Base-by-base conservation (phyloP, 805 yeast species). In the Wickerhamomyces chambardii region DNA sequence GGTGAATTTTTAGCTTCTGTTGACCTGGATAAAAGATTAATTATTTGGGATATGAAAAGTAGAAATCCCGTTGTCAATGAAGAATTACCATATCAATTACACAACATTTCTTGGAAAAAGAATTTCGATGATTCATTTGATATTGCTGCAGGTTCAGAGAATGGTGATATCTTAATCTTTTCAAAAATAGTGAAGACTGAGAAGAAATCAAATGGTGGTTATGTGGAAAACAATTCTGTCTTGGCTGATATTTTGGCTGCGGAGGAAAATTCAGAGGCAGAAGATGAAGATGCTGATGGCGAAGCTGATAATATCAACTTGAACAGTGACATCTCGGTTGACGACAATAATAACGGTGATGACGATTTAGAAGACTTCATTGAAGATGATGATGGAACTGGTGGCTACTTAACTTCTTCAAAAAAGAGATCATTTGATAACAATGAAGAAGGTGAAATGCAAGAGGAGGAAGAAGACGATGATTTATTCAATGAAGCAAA, bases 361-460 rank as follows among this genome's bases (percentile, higher is more conserved):
- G 60, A 55, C 15, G 63, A 58, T 6, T 63, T 56, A 28, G 66
- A 53, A 19, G 70, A 58, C 31, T 75, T 75, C 52, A 68, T 73
- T 18, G 75, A 72, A 19, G 87, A 79, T 48, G 86, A 75, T 42
- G 85, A 77, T 34, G n/a, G n/a, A n/a, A 75, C 70, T 6, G 70
- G 66, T 12, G 78, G 75, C 2, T 66, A 67, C 42, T 58, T 50
- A 2, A 40, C 49, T 17, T 48, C 51, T 17, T 48, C 51, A 29
- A 40, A 39, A 33, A 50, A 41, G 38, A 38, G 43, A 38, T 24
- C 22, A 19, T 19, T 19, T 19, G 7, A 10, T 19, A 8, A 19
- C 33, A 16, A n/a, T n/a, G n/a, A n/a, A n/a, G n/a, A n/a, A n/a
- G n/a, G n/a, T n/a, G n/a, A n/a, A n/a, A n/a, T n/a, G n/a, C n/a